Percentiles rank a stretch among this genome's conserved stretches.
These are phyloP conservation scores for Russula ochroleuca DNA, from an alignment of 768 basidiomycete genomes.

Conservation along the genomic window DNA sequence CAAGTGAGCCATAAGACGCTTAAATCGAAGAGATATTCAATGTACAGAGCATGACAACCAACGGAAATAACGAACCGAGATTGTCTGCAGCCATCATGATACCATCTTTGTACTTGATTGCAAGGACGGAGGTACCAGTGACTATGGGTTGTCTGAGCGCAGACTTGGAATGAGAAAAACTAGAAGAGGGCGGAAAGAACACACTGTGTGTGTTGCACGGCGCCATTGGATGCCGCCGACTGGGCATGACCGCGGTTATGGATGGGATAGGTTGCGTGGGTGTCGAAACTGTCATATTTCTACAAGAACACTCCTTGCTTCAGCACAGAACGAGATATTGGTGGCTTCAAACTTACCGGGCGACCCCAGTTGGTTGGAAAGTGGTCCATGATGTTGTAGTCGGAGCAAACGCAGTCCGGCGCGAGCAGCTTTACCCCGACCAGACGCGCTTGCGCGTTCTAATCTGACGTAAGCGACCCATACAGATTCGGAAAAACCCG, in stretches of 20 bases:
- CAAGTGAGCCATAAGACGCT: slow-evolving; percentile 97
- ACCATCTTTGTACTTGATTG: slow-evolving; percentile 91
- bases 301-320: slow-evolving; percentile 30
- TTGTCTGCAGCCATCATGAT: slow-evolving; percentile 99
- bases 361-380: slow-evolving; percentile 78
- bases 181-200: slow-evolving; percentile 22
- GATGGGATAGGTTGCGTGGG: slow-evolving; percentile 73
- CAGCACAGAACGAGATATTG: not conserved
- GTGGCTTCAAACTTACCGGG: slow-evolving; percentile 17
- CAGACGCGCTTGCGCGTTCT: slow-evolving; percentile 24
- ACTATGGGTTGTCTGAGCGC: slow-evolving; percentile 82
- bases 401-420: not conserved
- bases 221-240: slow-evolving; percentile 45
- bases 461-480: slow-evolving; percentile 12
- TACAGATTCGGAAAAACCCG: not conserved
- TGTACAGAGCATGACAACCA: not conserved
- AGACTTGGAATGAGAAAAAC: not conserved
- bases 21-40: slow-evolving; percentile 5
- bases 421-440: not conserved
- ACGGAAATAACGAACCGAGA: slow-evolving; percentile 56
- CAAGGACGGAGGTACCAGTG: slow-evolving; percentile 95
- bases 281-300: slow-evolving; percentile 74
- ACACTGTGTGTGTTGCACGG: slow-evolving; percentile 79
- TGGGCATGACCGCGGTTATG: slow-evolving; percentile 51
- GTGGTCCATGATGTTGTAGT: slow-evolving; percentile 58